These are phyloP conservation scores for Clavispora fructus DNA, from an alignment of 805 yeast species.

Conservation along the genomic window DNA sequence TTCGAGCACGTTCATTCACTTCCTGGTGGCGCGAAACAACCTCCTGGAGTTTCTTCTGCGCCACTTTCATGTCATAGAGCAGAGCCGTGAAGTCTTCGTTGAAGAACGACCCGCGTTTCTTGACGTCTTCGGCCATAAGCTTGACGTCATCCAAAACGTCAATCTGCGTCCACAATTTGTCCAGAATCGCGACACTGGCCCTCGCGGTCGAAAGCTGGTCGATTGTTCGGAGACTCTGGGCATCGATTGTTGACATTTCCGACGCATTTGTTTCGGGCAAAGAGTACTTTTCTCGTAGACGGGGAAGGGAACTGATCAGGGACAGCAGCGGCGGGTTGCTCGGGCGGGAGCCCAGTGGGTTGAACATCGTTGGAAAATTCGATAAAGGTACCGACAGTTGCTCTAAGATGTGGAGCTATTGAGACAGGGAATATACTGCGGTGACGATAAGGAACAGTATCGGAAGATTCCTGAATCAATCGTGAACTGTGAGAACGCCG, in stretches of 20 bases:
- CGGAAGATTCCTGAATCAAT: too few relatives aligned
- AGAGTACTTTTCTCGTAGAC: neutral
- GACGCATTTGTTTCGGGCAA: neutral
- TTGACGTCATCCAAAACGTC: constrained; percentile 80
- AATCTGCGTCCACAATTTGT: constrained; percentile 80
- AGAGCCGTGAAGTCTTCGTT: constrained; percentile 47
- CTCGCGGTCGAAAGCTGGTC: constrained; percentile 51
- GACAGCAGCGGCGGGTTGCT: neutral
- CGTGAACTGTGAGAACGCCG: too few relatives aligned
- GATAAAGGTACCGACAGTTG: too few relatives aligned
- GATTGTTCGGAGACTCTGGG: constrained; percentile 21
- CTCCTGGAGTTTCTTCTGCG: constrained; percentile 44
- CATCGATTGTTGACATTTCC: constrained; percentile 1
- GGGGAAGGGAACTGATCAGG: neutral
- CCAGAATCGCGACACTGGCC: constrained; percentile 65
- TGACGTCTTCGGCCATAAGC: constrained; percentile 45
- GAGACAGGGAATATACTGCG: too few relatives aligned
- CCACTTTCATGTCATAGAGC: constrained; percentile 46
- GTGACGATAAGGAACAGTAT: too few relatives aligned
- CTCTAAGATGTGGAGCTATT: too few relatives aligned
- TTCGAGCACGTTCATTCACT: constrained; percentile 14
- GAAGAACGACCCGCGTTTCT: constrained; percentile 44
- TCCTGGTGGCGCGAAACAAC: constrained; percentile 27
- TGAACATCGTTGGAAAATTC: neutral
- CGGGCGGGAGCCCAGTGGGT: neutral